Base-by-base conservation (phyloP, 768 basidiomycete genomes). In the Leccinum barrowsii region DNA sequence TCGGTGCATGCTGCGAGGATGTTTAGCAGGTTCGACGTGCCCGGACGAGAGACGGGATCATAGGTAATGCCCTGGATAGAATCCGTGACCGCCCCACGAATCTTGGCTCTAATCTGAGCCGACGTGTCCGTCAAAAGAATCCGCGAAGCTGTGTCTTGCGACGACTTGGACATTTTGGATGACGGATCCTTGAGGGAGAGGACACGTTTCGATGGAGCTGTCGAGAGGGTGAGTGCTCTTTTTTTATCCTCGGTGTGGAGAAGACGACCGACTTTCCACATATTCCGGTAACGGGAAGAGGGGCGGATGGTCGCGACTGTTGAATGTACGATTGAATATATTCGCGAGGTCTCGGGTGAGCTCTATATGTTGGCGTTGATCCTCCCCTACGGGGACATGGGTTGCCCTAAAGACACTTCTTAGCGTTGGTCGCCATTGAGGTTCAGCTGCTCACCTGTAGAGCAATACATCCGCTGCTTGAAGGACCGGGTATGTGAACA, bases 151-250 rank as follows among this genome's bases (percentile, higher is more conserved):
- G 83, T 58, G 68, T 92, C 85, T 0, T 86, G 87, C 0, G 92
- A 81, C 0, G 95, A 98, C 72, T 98, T 98, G 35, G 95, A 97
- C 94, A 98, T 98, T 71, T 98, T 98, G 4, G 86, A 82, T 0
- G 79, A 76, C 1, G 94, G 91, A 69, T 94, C 90, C 57, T 85
- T 86, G 17, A 98, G 85, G 2, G 94, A 95, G 24, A 96, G 82
- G 17, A 98, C 80, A 7, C 94, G 85, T 69, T 84, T 86, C 8
- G 90, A 86, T 0, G 87, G 82, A 1, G 92, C 94, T 98, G 54
- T 22, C 8, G 22, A 2, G 15, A 15, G 5, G 2, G 7, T 59
- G 32, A 44, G 15, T 34, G 7, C 54, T n/a, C 8, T 40, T 52
- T 37, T 49, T 10, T 30, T 12, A 22, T 4, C 15, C 37, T 35